Base-by-base conservation (phyloP, 2,329 filamentous ascomycete genomes). In the Verticillium tricorpus region DNA sequence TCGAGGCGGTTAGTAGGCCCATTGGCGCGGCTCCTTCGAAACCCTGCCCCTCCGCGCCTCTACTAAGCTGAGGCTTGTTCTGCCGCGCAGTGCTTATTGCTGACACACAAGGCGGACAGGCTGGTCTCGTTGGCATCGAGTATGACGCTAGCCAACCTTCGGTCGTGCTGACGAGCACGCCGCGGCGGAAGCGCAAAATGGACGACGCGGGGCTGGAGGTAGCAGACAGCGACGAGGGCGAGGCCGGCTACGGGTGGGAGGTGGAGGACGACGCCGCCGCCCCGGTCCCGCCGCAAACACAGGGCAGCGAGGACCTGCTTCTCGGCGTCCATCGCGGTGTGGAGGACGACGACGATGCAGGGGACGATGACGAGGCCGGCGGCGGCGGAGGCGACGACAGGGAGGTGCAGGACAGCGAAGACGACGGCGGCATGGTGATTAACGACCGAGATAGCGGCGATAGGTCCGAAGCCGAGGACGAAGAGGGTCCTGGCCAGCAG, bases 181-280 rank as follows among this genome's bases (percentile, higher is more conserved):
- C 80, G 63, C 76, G 77, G 32, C 79, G 76, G 35, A 92, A 92
- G 75, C 82, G 89, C 67, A 86, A 92, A 71, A 78, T 89, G 60
- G 78, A 78, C 37, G 83, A 89, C 55, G 83, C 86, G 5, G 83
- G 82, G 59, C 77, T 85, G 57, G 85, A 87, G 67, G 78, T 87
- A 56, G 80, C 84, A 2, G 85, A 87, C 64, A 89, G 85, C 65
- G 85, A 88, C 54, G 84, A 82, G 34, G 80, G 81, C 17, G 87
- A 89, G 63, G 89, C 91, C 65, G 86, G 90, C 68, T 91, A 91
- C 69, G 89, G 88, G 15, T 92, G 89, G 89, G 83, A 83, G 45
- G 85, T 89, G 59, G 84, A 86, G 55, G 86, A 89, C 67, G 87
- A 89, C 61, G 82, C 84, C 61, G 80, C 82, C 58, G 76, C 87